Evolutionary conservation across 2,329 filamentous ascomycete species (phyloP).

Genomic region (Fusarium compactum): DNA sequence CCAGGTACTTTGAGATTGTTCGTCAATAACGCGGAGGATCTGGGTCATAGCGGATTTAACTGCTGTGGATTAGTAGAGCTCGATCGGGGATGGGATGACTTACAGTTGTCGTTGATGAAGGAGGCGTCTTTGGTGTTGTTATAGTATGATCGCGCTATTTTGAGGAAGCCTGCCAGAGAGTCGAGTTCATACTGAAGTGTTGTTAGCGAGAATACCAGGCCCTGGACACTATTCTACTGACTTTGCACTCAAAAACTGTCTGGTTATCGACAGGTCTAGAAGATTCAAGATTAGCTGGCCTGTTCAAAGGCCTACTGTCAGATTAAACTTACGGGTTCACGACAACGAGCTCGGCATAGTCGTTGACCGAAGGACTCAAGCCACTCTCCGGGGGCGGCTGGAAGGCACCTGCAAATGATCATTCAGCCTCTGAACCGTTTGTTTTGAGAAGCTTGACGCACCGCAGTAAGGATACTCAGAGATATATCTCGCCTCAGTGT

Average conservation of each 20-base stretch:
- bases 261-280: conserved; percentile 24
- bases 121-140: conserved; percentile 14
- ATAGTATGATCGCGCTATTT: conserved; percentile 26
- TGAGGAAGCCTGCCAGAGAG: conserved; percentile 25
- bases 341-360: not conserved
- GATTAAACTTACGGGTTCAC: conserved; percentile 1
- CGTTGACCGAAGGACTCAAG: conserved; percentile 13
- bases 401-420: conserved; percentile 23
- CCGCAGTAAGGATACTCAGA: conserved; percentile 26
- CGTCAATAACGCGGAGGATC: conserved; percentile 10
- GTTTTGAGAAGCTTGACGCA: no score
- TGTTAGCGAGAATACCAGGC: not conserved
- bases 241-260: conserved; percentile 29
- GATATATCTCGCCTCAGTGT: conserved; percentile 27
- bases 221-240: rapidly evolving
- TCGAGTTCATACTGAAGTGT: conserved; percentile 15
- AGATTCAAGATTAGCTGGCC: not conserved
- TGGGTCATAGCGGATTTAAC: conserved; percentile 23
- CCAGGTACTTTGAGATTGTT: conserved; percentile 30
- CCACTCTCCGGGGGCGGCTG: conserved; percentile 28
- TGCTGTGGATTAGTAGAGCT: not conserved
- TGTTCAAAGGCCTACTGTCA: rapidly evolving
- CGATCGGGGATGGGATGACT: rapidly evolving
- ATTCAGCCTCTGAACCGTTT: no score
- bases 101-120: conserved; percentile 27